Evolutionary conservation across 768 basidiomycete genomes (phyloP), one percentile per base, ranked within the genome.

Genomic region (Saitozyma sp.): DNA sequence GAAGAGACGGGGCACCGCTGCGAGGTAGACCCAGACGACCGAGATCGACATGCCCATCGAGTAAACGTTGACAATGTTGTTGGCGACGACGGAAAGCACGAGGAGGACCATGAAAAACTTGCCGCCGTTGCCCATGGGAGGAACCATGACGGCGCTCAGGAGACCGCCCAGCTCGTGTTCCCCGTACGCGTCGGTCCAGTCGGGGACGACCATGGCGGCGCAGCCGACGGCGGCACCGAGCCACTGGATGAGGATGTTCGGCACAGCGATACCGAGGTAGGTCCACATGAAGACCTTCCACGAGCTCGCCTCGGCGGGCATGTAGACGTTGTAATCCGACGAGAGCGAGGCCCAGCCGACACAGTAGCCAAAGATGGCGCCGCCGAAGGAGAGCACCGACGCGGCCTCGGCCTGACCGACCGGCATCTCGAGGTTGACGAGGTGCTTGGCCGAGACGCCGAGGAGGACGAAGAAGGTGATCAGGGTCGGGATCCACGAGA

Each of bases 51-150:
- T 73, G 9, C 82, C 83, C 56, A 83, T 81, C 40, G 81, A 82
- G 77, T 84, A 83, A 53, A 82, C 83, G 74, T 83, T 83, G 70
- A 81, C 79, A 59, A 82, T 82, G 50, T 77, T 84, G 77, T 84
- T 85, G 65, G 83, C 83, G 10, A 83, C 80, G 52, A 83, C 82
- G 37, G 80, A 68, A 46, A 84, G 75, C 4, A 83, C 83, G 41
- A 84, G 80, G 42, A 84, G 54, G 58, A 83, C 81, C 46, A 83
- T 77, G 58, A 83, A 78, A 78, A 84, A 84, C 39, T 80, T 79
- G n/a, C 83, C 83, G 55, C 81, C 81, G 8, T 81, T 81, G 41
- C 80, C 77, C 70, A 82, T 59, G 7, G 56, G 51, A 3, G 17
- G 76, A 0, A 81, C 75, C 10, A 79, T 55, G 42, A 19, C 38